Evolutionary conservation across 164 flowering plant species (phyloP).

Genomic region (Amborella trichopoda): DNA sequence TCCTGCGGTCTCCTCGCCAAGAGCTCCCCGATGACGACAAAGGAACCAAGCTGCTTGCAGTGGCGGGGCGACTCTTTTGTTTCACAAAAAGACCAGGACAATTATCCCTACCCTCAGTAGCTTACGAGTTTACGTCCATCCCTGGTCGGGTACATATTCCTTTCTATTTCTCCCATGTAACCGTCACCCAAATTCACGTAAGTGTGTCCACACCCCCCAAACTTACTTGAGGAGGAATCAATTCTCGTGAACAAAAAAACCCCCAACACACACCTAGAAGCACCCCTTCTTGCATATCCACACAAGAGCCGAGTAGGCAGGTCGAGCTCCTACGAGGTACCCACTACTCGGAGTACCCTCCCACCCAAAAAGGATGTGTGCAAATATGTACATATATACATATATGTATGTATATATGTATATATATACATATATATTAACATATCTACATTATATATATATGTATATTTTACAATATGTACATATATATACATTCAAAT

Average conservation of each 20-base stretch:
- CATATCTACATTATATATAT: too few species aligned
- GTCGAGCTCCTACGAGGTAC: conserved; percentile 7
- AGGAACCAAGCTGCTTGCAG: not conserved
- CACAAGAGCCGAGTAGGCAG: conserved; percentile 4
- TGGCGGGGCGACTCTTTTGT: conserved; percentile 1
- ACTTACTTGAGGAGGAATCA: not conserved
- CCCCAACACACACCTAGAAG: conserved; percentile 6
- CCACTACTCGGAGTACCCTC: conserved; percentile 3
- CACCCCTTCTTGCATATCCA: conserved; percentile 9
- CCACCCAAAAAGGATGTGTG: too few species aligned
- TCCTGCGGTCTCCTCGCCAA: conserved; percentile 4
- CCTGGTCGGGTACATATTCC: not conserved
- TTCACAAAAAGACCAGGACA: conserved; percentile 2
- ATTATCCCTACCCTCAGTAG: conserved; percentile 1
- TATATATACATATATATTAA: too few species aligned
- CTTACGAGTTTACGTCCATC: conserved; percentile 3
- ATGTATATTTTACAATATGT: too few species aligned
- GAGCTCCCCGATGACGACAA: conserved; percentile 1
- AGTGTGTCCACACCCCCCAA: not conserved
- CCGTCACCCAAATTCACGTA: conserved; percentile 2
- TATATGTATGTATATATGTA: too few species aligned
- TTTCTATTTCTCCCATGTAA: conserved; percentile 2
- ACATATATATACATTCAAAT: too few species aligned
- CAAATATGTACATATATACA: too few species aligned
- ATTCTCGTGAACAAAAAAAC: not conserved